A percentile compares a stretch with the other conserved stretches of the same genome.
These are phyloP conservation scores for Lotmaria passim DNA, from an alignment of 208 protist genomes.

Conservation along the genomic window DNA sequence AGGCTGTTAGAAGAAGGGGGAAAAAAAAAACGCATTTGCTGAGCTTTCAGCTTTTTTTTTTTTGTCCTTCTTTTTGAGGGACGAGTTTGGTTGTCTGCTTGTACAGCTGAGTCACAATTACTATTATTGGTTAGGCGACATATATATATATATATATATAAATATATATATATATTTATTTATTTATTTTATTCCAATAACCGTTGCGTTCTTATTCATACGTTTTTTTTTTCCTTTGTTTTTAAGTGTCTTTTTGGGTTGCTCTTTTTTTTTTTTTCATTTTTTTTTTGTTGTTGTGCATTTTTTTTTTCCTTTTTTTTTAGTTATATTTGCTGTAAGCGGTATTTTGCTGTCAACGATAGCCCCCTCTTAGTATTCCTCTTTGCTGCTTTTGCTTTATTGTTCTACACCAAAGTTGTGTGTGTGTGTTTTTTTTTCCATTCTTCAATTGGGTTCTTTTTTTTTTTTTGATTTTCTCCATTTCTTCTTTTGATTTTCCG, in stretches of 20 bases:
- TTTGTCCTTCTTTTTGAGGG: conserved; percentile 8
- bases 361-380: no score
- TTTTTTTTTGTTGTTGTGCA: background rate
- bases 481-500: background rate
- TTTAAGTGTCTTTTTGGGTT: background rate
- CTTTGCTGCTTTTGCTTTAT: no score
- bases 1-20: no score
- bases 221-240: conserved; percentile 1
- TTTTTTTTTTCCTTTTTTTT: background rate
- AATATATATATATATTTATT: conserved; percentile 3
- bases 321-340: background rate
- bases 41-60: no score
- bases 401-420: no score
- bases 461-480: background rate
- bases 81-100: no score
- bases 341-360: no score
- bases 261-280: background rate
- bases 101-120: no score
- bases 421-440: no score
- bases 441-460: no score
- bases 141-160: conserved; percentile 15
- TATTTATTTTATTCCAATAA: background rate
- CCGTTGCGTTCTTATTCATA: background rate
- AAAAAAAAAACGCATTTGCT: no score
- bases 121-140: no score